Conservation (phyloP, 164 flowering plant species). For the Magnolia kwangsiensis region DNA sequence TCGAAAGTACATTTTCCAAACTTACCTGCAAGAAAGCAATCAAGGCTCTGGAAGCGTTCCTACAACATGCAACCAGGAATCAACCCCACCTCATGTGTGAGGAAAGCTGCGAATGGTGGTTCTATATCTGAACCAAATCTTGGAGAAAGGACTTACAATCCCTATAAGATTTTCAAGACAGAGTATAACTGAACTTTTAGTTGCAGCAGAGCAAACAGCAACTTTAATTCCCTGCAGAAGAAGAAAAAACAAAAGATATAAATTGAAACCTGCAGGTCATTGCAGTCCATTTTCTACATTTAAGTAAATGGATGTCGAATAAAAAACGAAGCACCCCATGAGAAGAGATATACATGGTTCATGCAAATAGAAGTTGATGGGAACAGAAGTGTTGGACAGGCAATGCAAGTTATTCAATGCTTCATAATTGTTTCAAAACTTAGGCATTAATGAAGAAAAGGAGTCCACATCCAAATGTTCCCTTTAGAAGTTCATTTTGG, state of each 20-base stretch:
- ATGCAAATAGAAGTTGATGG: neutral
- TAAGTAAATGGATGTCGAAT: neutral
- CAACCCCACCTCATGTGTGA: neutral
- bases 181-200: slow-evolving; percentile 89
- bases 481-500: neutral
- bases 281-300: neutral
- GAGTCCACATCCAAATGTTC: neutral
- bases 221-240: slow-evolving; percentile 68
- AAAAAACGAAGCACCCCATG: neutral
- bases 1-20: neutral
- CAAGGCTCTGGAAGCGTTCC: slow-evolving; percentile 87
- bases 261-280: slow-evolving; percentile 4
- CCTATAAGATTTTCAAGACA: slow-evolving; percentile 95
- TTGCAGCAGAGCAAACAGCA: slow-evolving; percentile 98
- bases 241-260: neutral
- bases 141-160: slow-evolving; percentile 39
- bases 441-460: neutral
- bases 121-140: neutral
- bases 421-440: neutral
- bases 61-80: slow-evolving; percentile 21
- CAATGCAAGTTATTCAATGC: neutral
- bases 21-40: slow-evolving; percentile 97
- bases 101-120: neutral
- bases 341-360: neutral
- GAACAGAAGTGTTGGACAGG: neutral